These are phyloP conservation scores for Lepidium sativum DNA, from an alignment of 345 rosid genomes.

Conservation along the genomic window DNA sequence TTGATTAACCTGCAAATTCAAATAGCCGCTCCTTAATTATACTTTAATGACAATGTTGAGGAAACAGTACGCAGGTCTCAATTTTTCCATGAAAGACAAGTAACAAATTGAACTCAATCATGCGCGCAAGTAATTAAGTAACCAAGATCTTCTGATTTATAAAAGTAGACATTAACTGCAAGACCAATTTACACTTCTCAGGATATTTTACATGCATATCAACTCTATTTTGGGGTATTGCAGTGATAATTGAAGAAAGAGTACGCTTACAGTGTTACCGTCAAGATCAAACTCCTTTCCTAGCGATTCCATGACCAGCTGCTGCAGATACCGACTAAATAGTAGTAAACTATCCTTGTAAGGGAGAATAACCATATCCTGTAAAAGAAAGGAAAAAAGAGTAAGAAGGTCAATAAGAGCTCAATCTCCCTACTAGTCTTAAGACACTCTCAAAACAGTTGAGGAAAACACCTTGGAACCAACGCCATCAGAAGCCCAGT, in stretches of 20 bases:
- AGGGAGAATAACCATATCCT: conserved; percentile 99
- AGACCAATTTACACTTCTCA: background rate
- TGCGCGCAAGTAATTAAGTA: background rate
- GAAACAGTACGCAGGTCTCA: background rate
- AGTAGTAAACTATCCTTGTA: conserved; percentile 93
- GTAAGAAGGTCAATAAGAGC: background rate
- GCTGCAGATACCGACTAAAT: conserved; percentile 92
- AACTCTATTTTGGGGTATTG: background rate
- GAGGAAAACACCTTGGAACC: conserved; percentile 75
- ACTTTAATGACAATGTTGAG: background rate
- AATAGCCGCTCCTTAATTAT: conserved; percentile 4
- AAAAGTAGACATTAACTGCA: background rate
- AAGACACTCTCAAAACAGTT: background rate
- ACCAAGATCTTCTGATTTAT: background rate
- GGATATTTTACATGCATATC: background rate
- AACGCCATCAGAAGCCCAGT: conserved; percentile 85
- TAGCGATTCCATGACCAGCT: conserved; percentile 96
- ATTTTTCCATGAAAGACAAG: background rate
- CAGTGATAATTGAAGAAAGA: background rate
- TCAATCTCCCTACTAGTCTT: background rate
- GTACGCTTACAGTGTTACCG: conserved; percentile 70
- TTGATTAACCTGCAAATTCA: conserved; percentile 77
- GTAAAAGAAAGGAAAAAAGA: conserved; percentile 25
- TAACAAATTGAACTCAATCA: background rate
- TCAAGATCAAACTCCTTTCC: conserved; percentile 98